These are phyloP conservation scores for Dillenia suffruticosa DNA, from an alignment of 164 flowering plant genomes.

Conservation along the genomic window DNA sequence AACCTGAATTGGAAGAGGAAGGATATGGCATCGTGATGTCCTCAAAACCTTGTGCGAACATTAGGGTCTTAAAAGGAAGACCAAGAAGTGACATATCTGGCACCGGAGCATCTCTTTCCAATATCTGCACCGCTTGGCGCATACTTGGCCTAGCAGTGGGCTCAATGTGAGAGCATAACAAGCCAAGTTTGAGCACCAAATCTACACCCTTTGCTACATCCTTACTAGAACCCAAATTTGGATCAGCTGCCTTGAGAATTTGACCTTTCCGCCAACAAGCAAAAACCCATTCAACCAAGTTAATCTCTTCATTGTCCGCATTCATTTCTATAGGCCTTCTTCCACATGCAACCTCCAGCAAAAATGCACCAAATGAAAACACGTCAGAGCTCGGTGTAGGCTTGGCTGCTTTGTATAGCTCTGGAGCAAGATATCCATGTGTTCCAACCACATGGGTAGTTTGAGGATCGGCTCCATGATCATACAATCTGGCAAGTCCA, in stretches of 20 bases:
- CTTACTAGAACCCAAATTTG: slow-evolving; percentile 12
- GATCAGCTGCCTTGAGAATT: slow-evolving; percentile 16
- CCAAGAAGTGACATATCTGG: slow-evolving; percentile 1
- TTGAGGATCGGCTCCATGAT: slow-evolving; percentile 19
- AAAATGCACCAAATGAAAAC: slow-evolving; percentile 28
- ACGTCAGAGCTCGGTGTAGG: slow-evolving; percentile 26
- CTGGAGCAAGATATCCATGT: slow-evolving; percentile 33
- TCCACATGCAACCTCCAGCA: slow-evolving; percentile 34
- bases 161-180: slow-evolving; percentile 21
- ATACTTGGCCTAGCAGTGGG: slow-evolving; percentile 20
- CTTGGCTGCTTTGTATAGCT: slow-evolving; percentile 24
- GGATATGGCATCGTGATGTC: no score
- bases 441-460: slow-evolving; percentile 34
- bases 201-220: slow-evolving; percentile 15
- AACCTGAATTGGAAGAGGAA: no score
- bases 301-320: slow-evolving; percentile 13
- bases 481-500: slow-evolving; percentile 24
- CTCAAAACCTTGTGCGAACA: no score
- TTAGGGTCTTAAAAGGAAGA: background rate
- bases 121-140: slow-evolving; percentile 26
- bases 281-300: slow-evolving; percentile 25
- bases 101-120: slow-evolving; percentile 22
- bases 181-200: slow-evolving; percentile 21
- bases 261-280: slow-evolving; percentile 17
- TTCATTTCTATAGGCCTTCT: slow-evolving; percentile 22